Evolutionary conservation across 139 green algal species (phyloP), one percentile per base, ranked within the genome.

Genomic region (Astrephomene gubernaculifera): DNA sequence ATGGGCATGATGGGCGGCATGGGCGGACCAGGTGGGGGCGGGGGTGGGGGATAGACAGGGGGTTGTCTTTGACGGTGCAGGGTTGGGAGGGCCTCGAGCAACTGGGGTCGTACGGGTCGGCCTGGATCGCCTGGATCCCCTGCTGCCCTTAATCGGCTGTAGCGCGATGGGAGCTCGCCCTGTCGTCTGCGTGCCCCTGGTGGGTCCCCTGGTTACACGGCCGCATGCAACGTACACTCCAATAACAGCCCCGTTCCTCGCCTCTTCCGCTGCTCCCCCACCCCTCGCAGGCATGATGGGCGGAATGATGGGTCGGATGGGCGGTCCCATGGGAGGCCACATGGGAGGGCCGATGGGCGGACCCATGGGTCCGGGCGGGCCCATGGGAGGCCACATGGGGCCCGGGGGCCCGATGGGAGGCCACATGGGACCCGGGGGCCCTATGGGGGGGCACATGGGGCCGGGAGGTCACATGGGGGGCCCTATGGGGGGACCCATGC

Each of bases 1-100:
- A 88, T 88, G 83, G 85, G 83, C 10, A 76, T 76, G 69, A 57
- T 57, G 41, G 41, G 39, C 27, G 69, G 69, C 39, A 76, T 76
- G 69, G 69, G 69, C 39, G 69, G 69, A 24, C 69, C 69, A 76
- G 69, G 69, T 76, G 69, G 57, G 69, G 65, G 14, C 33, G 22
- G 21, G 35, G 65, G 35, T 22, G 10, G 36, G 31, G 63, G n/a
- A n/a, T n/a, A n/a, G n/a, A n/a, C n/a, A n/a, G n/a, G n/a, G n/a
- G n/a, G n/a, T n/a, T n/a, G n/a, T n/a, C n/a, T n/a, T n/a, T n/a
- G n/a, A n/a, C n/a, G n/a, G n/a, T n/a, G n/a, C n/a, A n/a, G n/a
- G n/a, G n/a, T n/a, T n/a, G n/a, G n/a, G n/a, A n/a, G n/a, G n/a
- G n/a, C n/a, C n/a, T n/a, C n/a, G n/a, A n/a, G n/a, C n/a, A n/a